Base-by-base conservation (phyloP, 805 yeast species). In the Candida nemodendra region DNA sequence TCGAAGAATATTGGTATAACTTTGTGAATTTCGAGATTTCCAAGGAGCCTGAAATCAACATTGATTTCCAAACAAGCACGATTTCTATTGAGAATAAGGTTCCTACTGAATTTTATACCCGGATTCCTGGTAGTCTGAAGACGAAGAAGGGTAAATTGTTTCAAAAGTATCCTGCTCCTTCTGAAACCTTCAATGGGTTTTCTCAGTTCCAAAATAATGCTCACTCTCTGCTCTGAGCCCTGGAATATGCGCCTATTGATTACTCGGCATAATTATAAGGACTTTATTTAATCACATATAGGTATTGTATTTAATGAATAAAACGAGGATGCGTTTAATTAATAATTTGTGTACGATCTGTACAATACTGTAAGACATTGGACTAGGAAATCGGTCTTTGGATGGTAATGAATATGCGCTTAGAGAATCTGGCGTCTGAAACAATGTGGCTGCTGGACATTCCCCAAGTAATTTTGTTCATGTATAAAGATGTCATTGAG, bases 1-100 rank as follows among this genome's bases (percentile, higher is more conserved):
- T 84, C 57, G 82, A 83, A 48, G 83, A 78, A 41, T 69, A 84
- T 42, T 88, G 95, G 95, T 54, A 56, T 18, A 81, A 79, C 50
- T 69, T 87, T 45, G 76, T 77, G 45, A 37, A 44, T 15, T 30
- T 41, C 17, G 58, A 54, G 21, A 42, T 70, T 67, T 13, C 38
- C 5, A 31, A 44, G 39, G 84, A 81, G 64, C 81, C 84, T 29
- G 86, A 79, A 59, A 72, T 82, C 57, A 78, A 74, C 64, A 83
- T 84, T 76, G 81, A 93, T 85, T 44, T 46, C 15, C 23, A 44
- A 16, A 50, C 60, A 9, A 44, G 46, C 16, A 40, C 52, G 6
- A 50, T 58, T 9, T 46, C 56, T 8, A 42, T 59, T 27, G 46
- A 42, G 30, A 46, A 47, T 26, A 42, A 41, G 22, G 19, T 45